Percentiles rank a stretch among this genome's conserved stretches.
phyloP scores from a whole-genome alignment of 2,329 filamentous ascomycete genomes.

The Laburnicola sp. region DNA sequence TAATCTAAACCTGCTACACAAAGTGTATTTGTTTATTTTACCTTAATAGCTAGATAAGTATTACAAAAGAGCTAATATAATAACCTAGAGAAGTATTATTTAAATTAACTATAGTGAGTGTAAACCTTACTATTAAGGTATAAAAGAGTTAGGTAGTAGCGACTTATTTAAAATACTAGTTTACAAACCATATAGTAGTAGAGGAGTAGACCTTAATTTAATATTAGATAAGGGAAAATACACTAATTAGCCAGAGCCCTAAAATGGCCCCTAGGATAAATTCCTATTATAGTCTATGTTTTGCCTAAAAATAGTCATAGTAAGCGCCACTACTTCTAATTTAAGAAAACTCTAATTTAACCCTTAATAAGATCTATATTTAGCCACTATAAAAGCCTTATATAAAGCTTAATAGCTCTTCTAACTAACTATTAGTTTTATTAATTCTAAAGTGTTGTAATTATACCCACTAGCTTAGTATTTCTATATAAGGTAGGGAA shows the following conservation, averaged over 20 bases:
- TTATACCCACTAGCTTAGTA: neutral
- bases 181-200: slow-evolving; percentile 6
- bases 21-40: slow-evolving; percentile 13
- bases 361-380: slow-evolving; percentile 13
- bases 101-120: slow-evolving; percentile 9
- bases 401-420: slow-evolving; percentile 8
- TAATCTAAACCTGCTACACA: slow-evolving; percentile 8
- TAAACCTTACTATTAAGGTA: slow-evolving; percentile 14
- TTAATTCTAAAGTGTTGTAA: slow-evolving; percentile 3
- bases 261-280: slow-evolving; percentile 9
- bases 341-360: slow-evolving; percentile 14
- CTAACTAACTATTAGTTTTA: slow-evolving; percentile 9
- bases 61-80: slow-evolving; percentile 9
- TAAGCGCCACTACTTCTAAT: slow-evolving; percentile 14
- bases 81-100: slow-evolving; percentile 12
- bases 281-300: slow-evolving; percentile 13
- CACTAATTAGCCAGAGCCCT: slow-evolving; percentile 12
- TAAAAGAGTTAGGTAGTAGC: slow-evolving; percentile 8
- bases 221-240: slow-evolving; percentile 12
- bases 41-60: slow-evolving; percentile 11
- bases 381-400: slow-evolving; percentile 10
- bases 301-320: slow-evolving; percentile 13
- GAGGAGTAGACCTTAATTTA: slow-evolving; percentile 11
- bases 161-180: slow-evolving; percentile 11
- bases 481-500: slow-evolving; percentile 1